phyloP scores from a whole-genome alignment of 345 rosid species.

The Aquilaria sinensis region DNA sequence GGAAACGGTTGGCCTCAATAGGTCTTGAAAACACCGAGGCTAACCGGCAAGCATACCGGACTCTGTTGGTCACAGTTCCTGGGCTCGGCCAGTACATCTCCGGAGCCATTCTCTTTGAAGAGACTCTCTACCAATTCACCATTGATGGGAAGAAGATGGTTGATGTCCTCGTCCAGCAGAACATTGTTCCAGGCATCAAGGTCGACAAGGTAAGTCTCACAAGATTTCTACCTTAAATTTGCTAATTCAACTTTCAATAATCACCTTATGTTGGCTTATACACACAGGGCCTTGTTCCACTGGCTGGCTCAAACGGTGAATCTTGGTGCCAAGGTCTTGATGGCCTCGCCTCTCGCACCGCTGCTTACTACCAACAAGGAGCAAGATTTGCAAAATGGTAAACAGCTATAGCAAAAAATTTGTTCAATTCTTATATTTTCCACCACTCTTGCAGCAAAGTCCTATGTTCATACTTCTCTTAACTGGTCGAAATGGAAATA shows the following conservation, averaged over 20 bases:
- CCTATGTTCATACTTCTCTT: background rate
- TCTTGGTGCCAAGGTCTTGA: conserved; percentile 50
- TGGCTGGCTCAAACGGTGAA: conserved; percentile 33
- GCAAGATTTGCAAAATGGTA: conserved; percentile 40
- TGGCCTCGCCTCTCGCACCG: conserved; percentile 32
- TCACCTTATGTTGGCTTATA: too few species aligned
- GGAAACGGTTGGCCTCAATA: conserved; percentile 34
- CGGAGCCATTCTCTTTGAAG: conserved; percentile 37
- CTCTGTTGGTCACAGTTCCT: conserved; percentile 25
- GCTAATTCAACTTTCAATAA: too few species aligned
- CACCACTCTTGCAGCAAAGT: too few species aligned
- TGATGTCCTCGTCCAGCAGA: conserved; percentile 19
- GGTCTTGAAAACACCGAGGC: conserved; percentile 37
- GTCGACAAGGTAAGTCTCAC: conserved; percentile 26
- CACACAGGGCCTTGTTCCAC: conserved; percentile 33
- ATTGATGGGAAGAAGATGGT: conserved; percentile 27
- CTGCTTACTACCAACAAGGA: conserved; percentile 36
- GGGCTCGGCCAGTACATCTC: conserved; percentile 31
- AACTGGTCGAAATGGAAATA: background rate
- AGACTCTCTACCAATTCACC: conserved; percentile 37
- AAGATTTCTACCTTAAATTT: background rate
- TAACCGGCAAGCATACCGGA: conserved; percentile 32
- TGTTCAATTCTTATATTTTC: background rate
- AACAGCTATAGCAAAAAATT: background rate
- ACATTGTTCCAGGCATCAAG: conserved; percentile 29